These are phyloP conservation scores for Scedosporium aurantiacum DNA, from an alignment of 2,329 filamentous ascomycete genomes.

Conservation along the genomic window DNA sequence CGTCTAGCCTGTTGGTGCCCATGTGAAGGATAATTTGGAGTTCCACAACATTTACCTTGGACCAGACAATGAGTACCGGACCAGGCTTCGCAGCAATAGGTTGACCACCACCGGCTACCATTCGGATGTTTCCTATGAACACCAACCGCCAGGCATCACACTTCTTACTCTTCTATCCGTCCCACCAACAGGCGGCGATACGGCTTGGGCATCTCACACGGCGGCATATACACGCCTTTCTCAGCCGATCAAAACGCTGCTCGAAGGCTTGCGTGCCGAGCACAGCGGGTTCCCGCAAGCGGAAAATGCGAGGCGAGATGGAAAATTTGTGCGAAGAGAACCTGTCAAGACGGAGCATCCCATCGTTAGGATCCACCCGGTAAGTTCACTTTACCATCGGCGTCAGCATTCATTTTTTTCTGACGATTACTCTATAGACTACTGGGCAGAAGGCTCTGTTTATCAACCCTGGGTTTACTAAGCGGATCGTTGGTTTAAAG, in stretches of 20 bases:
- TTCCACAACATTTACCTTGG: constrained; percentile 36
- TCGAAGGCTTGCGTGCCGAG: constrained; percentile 26
- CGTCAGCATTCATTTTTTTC: not conserved
- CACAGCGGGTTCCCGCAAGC: constrained; percentile 27
- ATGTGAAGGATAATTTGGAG: constrained; percentile 30
- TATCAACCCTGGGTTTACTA: constrained; percentile 42
- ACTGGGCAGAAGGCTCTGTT: constrained; percentile 18
- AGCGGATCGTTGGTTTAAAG: constrained; percentile 71
- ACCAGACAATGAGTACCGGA: constrained; percentile 30
- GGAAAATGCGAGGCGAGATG: constrained; percentile 21
- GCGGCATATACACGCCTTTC: constrained; percentile 26
- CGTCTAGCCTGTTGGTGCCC: constrained; percentile 26
- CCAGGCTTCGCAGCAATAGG: constrained; percentile 20
- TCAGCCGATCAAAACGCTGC: constrained; percentile 22
- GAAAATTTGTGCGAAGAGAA: constrained; percentile 41
- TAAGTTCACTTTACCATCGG: constrained; percentile 26
- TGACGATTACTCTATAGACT: constrained; percentile 4
- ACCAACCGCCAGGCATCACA: constrained; percentile 29
- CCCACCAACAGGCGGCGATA: constrained; percentile 26
- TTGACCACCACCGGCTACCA: constrained; percentile 27
- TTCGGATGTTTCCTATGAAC: constrained; percentile 31
- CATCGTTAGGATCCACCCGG: constrained; percentile 55
- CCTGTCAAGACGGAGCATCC: constrained; percentile 56
- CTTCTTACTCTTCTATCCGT: constrained; percentile 26
- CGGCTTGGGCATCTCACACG: constrained; percentile 25